Percentiles rank a stretch among this genome's conserved stretches.
These are phyloP conservation scores for Leccinum broughii DNA, from an alignment of 768 basidiomycete species.

Conservation along the genomic window DNA sequence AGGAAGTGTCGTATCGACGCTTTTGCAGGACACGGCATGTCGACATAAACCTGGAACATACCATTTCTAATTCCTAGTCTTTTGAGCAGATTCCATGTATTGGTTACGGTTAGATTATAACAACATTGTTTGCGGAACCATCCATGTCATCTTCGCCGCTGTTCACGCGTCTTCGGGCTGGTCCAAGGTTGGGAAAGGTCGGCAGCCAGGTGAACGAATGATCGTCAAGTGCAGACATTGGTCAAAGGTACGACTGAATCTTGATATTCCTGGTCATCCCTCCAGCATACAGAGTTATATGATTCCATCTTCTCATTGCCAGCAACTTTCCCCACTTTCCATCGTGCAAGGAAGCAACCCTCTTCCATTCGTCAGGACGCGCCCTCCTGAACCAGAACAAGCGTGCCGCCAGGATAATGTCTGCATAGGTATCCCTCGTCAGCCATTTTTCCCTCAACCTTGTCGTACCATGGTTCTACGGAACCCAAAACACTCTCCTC, in stretches of 20 bases:
- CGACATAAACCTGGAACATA: constrained; percentile 59
- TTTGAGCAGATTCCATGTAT: background rate
- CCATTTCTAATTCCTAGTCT: background rate
- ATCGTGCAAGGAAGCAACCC: constrained; percentile 24
- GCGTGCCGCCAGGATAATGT: constrained; percentile 24
- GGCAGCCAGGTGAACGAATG: background rate
- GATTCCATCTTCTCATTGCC: constrained; percentile 27
- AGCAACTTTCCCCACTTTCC: constrained; percentile 30
- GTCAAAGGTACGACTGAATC: background rate
- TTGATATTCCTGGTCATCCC: no score
- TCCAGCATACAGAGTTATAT: no score
- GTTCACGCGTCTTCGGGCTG: no score
- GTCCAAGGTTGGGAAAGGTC: no score
- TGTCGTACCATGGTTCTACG: constrained; percentile 23
- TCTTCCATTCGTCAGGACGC: constrained; percentile 27
- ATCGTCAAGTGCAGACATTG: background rate
- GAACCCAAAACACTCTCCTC: constrained; percentile 15
- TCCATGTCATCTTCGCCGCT: background rate
- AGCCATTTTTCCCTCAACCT: constrained; percentile 27
- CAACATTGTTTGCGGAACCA: background rate
- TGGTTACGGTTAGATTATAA: background rate
- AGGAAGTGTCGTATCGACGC: constrained; percentile 65
- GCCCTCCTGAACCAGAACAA: constrained; percentile 19
- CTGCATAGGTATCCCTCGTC: constrained; percentile 34
- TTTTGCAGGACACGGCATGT: constrained; percentile 58